Base-by-base conservation (phyloP, 2,329 filamentous ascomycete genomes). In the Epichloe baconii region DNA sequence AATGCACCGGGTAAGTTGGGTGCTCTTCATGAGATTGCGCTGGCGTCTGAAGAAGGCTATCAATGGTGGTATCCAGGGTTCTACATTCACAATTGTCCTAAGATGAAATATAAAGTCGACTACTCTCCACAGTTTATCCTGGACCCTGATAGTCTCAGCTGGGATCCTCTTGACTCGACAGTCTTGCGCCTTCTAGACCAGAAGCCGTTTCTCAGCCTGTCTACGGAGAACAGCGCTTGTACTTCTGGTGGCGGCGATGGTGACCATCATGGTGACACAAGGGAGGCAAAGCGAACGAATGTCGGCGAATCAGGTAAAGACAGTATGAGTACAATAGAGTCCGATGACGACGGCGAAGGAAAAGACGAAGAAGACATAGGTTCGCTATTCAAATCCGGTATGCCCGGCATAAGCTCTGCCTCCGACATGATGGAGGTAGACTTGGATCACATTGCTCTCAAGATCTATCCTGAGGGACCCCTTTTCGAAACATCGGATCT, bases 41-140 rank as follows among this genome's bases (percentile, higher is more conserved):
- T 93, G 31, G 83, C 86, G 0, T 68, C 75, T 3, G 86, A 91
- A 60, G 72, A 71, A 5, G 82, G 79, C 0, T 89, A 90, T 59
- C 69, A 76, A 43, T 88, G 80, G 73, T 93, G 88, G 77, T 93
- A 91, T 66, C 83, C 76, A 5, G 82, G 87, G 5, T 91, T 82
- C 65, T 93, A 91, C 60, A 91, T 93, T 53, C 86, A 90, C 64
- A 80, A 71, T 50, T 91, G 86, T 60, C 74, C 78, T 49, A 93
- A 93, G 70, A 91, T 93, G 87, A 75, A 76, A 58, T 93, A 93
- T 71, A 93, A 93, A 70, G 84, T 82, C 52, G 83, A 89, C 61
- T 93, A 86, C 63, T 72, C 75, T 11, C 86, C 86, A 1, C 85
- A 88, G 61, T 79, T 83, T 59, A 75, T 93, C 11, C 73, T 91